Evolutionary conservation across 768 basidiomycete genomes (phyloP), one percentile per base, ranked within the genome.

Genomic region (Rhodosporidiobolus odoratus): DNA sequence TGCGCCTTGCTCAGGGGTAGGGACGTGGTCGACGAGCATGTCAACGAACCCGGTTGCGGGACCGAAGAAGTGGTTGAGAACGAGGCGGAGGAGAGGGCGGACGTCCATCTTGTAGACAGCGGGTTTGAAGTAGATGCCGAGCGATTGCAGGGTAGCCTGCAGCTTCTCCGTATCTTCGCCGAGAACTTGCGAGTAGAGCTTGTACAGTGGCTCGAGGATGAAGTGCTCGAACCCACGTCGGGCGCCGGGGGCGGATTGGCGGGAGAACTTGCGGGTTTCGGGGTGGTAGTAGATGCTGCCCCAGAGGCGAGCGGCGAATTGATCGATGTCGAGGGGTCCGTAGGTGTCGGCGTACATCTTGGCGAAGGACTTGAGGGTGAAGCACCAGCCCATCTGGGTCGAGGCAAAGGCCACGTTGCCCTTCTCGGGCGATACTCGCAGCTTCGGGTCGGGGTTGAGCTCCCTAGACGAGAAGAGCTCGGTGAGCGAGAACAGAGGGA

Each of bases 101-200:
- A 93, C 93, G 78, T 99, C 96, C 92, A 99, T 97, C 83, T 97
- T 98, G 84, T 89, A 99, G 86, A 91, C 89, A 40, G 92, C 84
- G 0, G 93, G 89, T 81, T 94, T 96, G 74, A 99, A 82, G 48
- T 86, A 83, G 77, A 99, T 98, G 3, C 87, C 86, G 41, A 99
- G 84, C 16, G 84, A 82, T 1, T 52, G 52, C 56, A 99, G 82
- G 6, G 95, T 99, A 67, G 83, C 84, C 78, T 88, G 89, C 43
- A 99, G 85, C 40, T 84, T 84, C n/a, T 91, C 93, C 0, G 90
- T 89, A 75, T 98, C 92, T 80, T 95, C 90, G 77, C 93, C 93
- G 50, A 99, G 82, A 7, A 97, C 95, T 78, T 93, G 85, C 69
- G 90, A 91, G 80, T 99, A 98, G 38, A 99, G 84, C 82, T 98